Evolutionary conservation across 176 grass and related monocot genomes (phyloP), one percentile per base, ranked within the genome.

Genomic region (Oryza glaberrima): DNA sequence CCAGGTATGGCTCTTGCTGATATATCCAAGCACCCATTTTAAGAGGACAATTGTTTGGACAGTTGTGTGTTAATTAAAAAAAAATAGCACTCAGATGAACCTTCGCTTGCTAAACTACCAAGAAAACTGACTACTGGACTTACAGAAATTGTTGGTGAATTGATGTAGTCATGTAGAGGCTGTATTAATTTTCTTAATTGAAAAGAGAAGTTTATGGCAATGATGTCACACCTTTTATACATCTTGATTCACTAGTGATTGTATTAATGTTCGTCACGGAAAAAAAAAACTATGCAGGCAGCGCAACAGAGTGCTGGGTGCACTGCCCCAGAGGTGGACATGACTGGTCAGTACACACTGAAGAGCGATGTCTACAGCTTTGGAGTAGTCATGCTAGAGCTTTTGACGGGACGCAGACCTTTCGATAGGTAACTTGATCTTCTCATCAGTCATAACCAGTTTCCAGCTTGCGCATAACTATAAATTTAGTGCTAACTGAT

Each of bases 311-410:
- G 83, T 82, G 88, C 92, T 0, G 92, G 90, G 82, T 91, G 92
- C 66, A 87, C 85, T 70, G 91, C 93, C 58, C 96, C 91, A 19
- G 96, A 99, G 80, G 90, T 93, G 77, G 88, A 89, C 68, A 99
- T 92, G 91, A 94, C 88, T 72, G 93, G 90, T 46, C 88, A 94
- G 79, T 94, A 96, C 77, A 99, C 88, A 30, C 70, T 94, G 67
- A 99, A 99, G 86, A 99, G 96, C 66, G 96, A 99, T 81, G 90
- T 99, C 17, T 99, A 99, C 88, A 91, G 81, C 44, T 96, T 99
- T 81, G 96, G 96, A 67, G 91, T 96, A 41, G 91, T 99, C 82
- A 99, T 99, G 96, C 85, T 99, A 60, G 96, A 99, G 86, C 90
- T 99, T 72, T 86, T 99, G 90, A 99, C 96, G 0, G 96, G 96